These are phyloP conservation scores for Lasiosphaeriaceae sp. DNA, from an alignment of 495 filamentous ascomycete species.

Conservation along the genomic window DNA sequence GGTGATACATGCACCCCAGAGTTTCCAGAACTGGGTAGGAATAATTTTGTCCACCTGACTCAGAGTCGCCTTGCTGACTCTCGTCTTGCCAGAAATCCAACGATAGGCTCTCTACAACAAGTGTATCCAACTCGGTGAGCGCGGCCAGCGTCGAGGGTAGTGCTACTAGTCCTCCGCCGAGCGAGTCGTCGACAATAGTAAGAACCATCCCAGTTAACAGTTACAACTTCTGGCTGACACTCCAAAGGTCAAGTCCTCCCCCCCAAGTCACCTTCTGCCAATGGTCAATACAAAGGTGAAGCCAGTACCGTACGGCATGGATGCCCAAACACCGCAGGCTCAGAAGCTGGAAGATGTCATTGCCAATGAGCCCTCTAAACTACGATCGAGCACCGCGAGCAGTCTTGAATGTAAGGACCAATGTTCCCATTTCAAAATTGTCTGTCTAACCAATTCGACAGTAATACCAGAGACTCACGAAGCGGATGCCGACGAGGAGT, in stretches of 20 bases:
- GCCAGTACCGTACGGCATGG: conserved; percentile 57
- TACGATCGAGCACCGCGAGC: conserved; percentile 49
- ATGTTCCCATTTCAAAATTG: neutral
- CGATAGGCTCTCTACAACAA: conserved; percentile 24
- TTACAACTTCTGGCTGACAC: conserved; percentile 10
- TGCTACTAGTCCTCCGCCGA: conserved; percentile 27
- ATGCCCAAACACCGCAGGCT: conserved; percentile 74
- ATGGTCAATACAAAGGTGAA: conserved; percentile 67
- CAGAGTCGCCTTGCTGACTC: conserved; percentile 8
- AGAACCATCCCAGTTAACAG: conserved; percentile 6
- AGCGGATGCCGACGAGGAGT: conserved; percentile 36
- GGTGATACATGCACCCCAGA: conserved; percentile 82
- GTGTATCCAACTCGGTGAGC: conserved; percentile 17
- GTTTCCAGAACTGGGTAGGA: conserved; percentile 71
- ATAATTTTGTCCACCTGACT: neutral
- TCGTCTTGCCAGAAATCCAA: conserved; percentile 31
- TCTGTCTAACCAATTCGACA: conserved; percentile 13
- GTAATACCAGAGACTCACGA: conserved; percentile 49
- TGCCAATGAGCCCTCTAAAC: conserved; percentile 35
- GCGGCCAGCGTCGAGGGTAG: conserved; percentile 22
- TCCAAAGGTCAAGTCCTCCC: conserved; percentile 22
- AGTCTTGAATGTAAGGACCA: conserved; percentile 67
- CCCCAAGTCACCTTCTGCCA: conserved; percentile 41
- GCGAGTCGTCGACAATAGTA: conserved; percentile 31
- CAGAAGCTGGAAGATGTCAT: conserved; percentile 69